These are phyloP conservation scores for Zymoseptoria ardabiliae DNA, from an alignment of 2,329 filamentous ascomycete species.

Conservation along the genomic window DNA sequence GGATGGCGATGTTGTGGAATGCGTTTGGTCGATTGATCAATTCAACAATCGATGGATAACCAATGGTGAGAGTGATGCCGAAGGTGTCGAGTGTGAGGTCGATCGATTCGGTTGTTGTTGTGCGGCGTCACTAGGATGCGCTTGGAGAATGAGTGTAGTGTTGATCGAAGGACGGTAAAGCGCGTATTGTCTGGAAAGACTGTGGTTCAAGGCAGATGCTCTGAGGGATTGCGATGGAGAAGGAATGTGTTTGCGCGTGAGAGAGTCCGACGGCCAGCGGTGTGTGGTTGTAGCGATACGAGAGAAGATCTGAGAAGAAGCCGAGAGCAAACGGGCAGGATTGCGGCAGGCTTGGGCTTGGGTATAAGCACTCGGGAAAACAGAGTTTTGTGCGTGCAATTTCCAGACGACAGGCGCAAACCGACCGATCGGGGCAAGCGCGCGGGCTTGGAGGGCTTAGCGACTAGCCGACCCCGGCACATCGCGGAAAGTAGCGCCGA, in stretches of 20 bases:
- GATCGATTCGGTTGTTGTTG: conserved; percentile 1
- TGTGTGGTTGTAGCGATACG: background rate
- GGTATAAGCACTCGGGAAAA: no score
- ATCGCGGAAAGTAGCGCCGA: background rate
- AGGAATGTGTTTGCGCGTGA: background rate
- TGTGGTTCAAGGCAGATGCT: background rate
- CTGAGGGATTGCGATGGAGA: background rate
- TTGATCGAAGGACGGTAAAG: background rate
- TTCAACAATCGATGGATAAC: background rate
- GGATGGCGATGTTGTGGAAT: conserved; percentile 4
- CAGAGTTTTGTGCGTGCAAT: background rate
- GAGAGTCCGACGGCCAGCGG: background rate
- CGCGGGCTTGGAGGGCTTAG: background rate
- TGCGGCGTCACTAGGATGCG: background rate
- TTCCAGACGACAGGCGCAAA: background rate
- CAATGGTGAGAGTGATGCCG: no score
- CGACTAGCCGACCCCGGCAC: background rate
- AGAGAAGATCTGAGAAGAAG: background rate
- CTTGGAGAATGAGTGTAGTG: background rate
- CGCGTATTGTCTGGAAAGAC: background rate
- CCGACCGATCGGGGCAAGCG: background rate
- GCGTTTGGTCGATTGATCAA: conserved; percentile 2
- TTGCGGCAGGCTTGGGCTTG: background rate
- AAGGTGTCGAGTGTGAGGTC: no score
- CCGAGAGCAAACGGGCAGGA: background rate